Evolutionary conservation across 1,139 yeast species (phyloP), one percentile per base, ranked within the genome.

Genomic region (Blastobotrys petasosporus): DNA sequence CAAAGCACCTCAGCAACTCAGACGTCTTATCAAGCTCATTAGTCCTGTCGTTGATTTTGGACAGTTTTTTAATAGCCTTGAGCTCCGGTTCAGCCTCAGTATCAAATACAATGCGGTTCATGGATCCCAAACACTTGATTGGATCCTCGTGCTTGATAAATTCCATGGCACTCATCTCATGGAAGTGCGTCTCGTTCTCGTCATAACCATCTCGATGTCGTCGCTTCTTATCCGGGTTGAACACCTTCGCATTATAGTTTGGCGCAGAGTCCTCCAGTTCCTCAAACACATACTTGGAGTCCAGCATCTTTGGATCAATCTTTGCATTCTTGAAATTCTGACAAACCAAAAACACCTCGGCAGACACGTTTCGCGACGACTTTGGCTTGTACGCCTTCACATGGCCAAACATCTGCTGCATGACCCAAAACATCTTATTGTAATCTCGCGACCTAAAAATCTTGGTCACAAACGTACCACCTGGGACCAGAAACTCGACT

Each of bases 301-400:
- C 98, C 49, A 94, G 73, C 49, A 92, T 73, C 60, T 95, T 77
- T 40, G 97, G 96, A 68, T 94, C 98, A 53, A 92, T 67, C 64
- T 85, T 88, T 65, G 88, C 87, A 10, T 97, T 97, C 65, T 88
- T 92, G 70, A 85, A 92, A 12, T 94, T 94, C 66, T 82, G 82
- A 69, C 99, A 92, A 34, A 90, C 97, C 45, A 92, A 98, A 62
- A 92, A 92, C 61, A 94, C 94, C 74, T 92, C 99, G 2, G 98
- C 98, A 59, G 98, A 92, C 20, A 94, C 98, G 67, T 86, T 86
- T 81, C 99, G 90, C 39, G 97, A 88, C 15, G 97, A 92, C 15
- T 98, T 97, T 7, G 99, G 99, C 62, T 92, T 92, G 1, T 98
- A 92, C 10, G 98, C 98, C 65, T 92, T 98, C 41, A 92, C 97